Base-by-base conservation (phyloP, 2,329 filamentous ascomycete genomes). In the Fusarium nygamai region DNA sequence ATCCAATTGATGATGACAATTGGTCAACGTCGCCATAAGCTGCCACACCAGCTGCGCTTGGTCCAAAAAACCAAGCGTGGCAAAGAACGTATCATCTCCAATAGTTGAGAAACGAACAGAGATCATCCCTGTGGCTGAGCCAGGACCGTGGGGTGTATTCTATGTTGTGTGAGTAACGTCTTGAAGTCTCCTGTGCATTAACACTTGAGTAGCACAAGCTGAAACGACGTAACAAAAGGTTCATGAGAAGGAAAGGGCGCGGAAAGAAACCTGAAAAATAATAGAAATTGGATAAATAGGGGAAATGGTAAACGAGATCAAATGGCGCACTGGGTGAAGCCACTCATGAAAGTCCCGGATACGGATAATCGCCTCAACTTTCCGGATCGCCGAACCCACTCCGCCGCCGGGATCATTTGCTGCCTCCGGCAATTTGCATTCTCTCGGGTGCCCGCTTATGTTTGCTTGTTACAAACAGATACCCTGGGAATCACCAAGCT, bases 71-170 rank as follows among this genome's bases (percentile, higher is more conserved):
- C n/a, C n/a, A 19, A 29, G 51, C 34, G 34, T 70, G 59, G 66
- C 66, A 51, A 56, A 65, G 36, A 13, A 31, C 29, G 14, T 24
- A 13, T 11, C 11, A n/a, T 22, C 39, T 14, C 66, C 67, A 70
- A 70, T 58, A 51, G 22, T 65, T 46, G 27, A 19, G 38, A 43
- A 41, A 14, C 29, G 16, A 38, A n/a, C 31, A 41, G 20, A n/a
- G 43, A 64, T 69, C 64, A 38, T 24, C 47, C 16, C 19, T 34
- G 64, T 68, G 65, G 65, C 64, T 69, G 41, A 36, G 43, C 31
- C 14, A 36, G 36, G 31, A 22, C n/a, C 12, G 12, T 24, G 43
- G 31, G 43, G 50, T 56, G 48, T 27, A 41, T 20, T 59, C 29
- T 29, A 20, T 54, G 36, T 38, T 27, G 33, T 71, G 43, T 61